These are phyloP conservation scores for Fusarium pseudograminearum DNA, from an alignment of 2,329 filamentous ascomycete genomes.

Conservation along the genomic window DNA sequence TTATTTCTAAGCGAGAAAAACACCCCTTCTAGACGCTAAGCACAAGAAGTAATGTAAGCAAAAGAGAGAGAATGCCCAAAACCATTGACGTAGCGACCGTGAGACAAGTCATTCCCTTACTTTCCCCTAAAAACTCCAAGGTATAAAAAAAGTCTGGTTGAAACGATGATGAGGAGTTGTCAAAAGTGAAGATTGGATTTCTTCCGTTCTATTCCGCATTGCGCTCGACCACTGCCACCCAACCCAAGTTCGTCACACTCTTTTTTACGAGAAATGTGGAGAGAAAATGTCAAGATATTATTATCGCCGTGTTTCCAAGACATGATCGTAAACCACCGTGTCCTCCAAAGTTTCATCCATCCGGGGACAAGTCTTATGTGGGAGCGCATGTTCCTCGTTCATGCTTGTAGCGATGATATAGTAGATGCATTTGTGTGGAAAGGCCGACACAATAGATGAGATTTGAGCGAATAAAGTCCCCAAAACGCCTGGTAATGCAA, in stretches of 20 bases:
- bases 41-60: conserved; percentile 5
- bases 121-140: conserved; percentile 18
- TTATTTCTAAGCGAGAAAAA: conserved; percentile 6
- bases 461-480: conserved; percentile 16
- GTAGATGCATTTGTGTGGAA: conserved; percentile 12
- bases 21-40: conserved; percentile 26
- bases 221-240: not conserved
- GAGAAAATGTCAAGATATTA: conserved; percentile 25
- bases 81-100: conserved; percentile 22
- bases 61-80: conserved; percentile 10
- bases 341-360: conserved; percentile 13
- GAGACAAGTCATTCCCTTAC: not conserved
- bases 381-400: not conserved
- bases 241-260: conserved; percentile 8
- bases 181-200: conserved; percentile 10
- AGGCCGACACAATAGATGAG: conserved; percentile 6
- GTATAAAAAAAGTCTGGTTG: conserved; percentile 9
- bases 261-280: conserved; percentile 15
- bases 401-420: conserved; percentile 18
- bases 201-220: conserved; percentile 24
- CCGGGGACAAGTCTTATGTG: conserved; percentile 12
- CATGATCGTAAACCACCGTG: not conserved
- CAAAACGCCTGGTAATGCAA: conserved; percentile 36
- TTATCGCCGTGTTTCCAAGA: conserved; percentile 20
- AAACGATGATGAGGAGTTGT: not conserved